Percentiles rank a stretch among this genome's conserved stretches.
Conservation (phyloP, 345 rosid genomes). For the Physaria fendleri region DNA sequence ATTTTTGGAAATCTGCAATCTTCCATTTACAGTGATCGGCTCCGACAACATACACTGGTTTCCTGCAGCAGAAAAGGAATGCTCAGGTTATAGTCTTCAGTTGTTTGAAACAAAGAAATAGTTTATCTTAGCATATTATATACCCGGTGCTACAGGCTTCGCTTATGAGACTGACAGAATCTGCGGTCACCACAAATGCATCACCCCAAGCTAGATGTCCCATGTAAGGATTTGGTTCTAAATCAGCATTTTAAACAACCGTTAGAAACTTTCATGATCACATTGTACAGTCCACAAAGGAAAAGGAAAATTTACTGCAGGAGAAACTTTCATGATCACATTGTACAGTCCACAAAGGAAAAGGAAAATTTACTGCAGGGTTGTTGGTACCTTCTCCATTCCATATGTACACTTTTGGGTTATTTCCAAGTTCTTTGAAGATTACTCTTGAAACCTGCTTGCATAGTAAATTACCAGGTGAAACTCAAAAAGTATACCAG, state of each 20-base stretch:
- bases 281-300: slow-evolving; percentile 3
- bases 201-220: slow-evolving; percentile 99
- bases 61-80: slow-evolving; percentile 37
- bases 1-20: slow-evolving; percentile 72
- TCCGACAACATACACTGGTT: slow-evolving; percentile 87
- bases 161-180: slow-evolving; percentile 87
- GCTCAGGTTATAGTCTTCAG: background rate
- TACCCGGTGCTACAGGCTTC: slow-evolving; percentile 99
- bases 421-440: slow-evolving; percentile 60
- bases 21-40: slow-evolving; percentile 90
- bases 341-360: background rate
- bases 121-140: slow-evolving; percentile 21
- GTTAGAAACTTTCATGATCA: slow-evolving; percentile 2
- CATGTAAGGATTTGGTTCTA: slow-evolving; percentile 88
- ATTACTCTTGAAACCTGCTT: slow-evolving; percentile 60
- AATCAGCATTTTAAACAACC: slow-evolving; percentile 20
- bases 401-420: slow-evolving; percentile 85
- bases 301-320: background rate
- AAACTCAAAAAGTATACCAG: background rate
- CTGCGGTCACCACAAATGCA: slow-evolving; percentile 93
- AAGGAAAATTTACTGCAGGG: background rate
- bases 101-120: background rate
- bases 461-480: background rate
- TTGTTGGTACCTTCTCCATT: slow-evolving; percentile 69
- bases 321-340: background rate